Percentiles rank a stretch among this genome's conserved stretches.
phyloP scores from a whole-genome alignment of 805 yeast genomes.

The Schwanniomyces yamadae region DNA sequence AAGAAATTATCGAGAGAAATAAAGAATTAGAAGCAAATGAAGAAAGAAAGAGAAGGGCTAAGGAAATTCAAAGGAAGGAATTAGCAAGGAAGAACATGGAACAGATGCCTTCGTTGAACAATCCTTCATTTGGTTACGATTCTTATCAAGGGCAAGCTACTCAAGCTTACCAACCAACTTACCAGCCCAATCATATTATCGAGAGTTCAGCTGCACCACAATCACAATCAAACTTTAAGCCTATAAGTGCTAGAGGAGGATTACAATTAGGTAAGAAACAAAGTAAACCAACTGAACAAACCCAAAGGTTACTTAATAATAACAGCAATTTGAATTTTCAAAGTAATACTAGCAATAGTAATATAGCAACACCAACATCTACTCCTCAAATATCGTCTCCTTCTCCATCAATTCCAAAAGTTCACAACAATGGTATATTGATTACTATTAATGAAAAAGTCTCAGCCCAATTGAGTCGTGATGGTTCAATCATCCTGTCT shows the following conservation, averaged over 20 bases:
- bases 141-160: conserved; percentile 13
- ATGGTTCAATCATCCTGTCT: conserved; percentile 66
- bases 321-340: conserved; percentile 17
- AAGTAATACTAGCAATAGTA: conserved; percentile 1
- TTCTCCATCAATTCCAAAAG: conserved; percentile 26
- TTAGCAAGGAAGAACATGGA: conserved; percentile 63
- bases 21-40: conserved; percentile 96
- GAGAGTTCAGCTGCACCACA: conserved; percentile 14
- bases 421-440: conserved; percentile 72
- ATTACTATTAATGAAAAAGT: conserved; percentile 75
- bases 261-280: conserved; percentile 70
- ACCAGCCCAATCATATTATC: conserved; percentile 26
- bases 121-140: conserved; percentile 21
- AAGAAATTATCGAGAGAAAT: conserved; percentile 94
- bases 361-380: conserved; percentile 15
- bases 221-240: conserved; percentile 12
- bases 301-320: conserved; percentile 29
- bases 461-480: conserved; percentile 76
- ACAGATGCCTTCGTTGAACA: conserved; percentile 33
- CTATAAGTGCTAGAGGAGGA: conserved; percentile 52
- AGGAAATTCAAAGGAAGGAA: conserved; percentile 80
- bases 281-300: conserved; percentile 22
- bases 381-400: conserved; percentile 23
- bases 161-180: conserved; percentile 28
- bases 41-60: conserved; percentile 93